phyloP scores from a whole-genome alignment of 805 yeast species.

The Candida morakotiae region DNA sequence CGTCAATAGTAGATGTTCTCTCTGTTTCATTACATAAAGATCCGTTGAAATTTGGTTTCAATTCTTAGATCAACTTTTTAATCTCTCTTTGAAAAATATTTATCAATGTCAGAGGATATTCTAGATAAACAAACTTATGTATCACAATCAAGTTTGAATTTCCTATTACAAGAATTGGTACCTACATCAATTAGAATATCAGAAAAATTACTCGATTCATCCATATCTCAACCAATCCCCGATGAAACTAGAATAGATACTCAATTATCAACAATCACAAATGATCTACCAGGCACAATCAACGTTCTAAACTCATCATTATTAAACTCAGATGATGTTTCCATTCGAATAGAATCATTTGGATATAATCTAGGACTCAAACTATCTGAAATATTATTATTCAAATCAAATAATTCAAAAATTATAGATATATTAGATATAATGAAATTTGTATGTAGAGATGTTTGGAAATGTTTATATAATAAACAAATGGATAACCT shows the following conservation, averaged over 20 bases:
- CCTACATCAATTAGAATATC: slow-evolving; percentile 69
- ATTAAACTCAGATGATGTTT: slow-evolving; percentile 45
- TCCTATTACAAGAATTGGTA: slow-evolving; percentile 70
- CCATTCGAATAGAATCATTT: slow-evolving; percentile 58
- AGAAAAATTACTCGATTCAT: slow-evolving; percentile 28
- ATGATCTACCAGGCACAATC: slow-evolving; percentile 41
- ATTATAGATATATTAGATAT: slow-evolving; percentile 68
- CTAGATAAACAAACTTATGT: slow-evolving; percentile 36
- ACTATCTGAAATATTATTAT: slow-evolving; percentile 46
- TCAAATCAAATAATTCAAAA: slow-evolving; percentile 28
- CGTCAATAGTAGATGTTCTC: no score
- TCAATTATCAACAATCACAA: slow-evolving; percentile 23
- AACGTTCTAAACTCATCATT: slow-evolving; percentile 32
- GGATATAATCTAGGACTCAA: slow-evolving; percentile 70
- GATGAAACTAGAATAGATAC: slow-evolving; percentile 22
- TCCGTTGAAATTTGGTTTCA: no score
- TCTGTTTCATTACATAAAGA: no score
- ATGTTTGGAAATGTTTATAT: slow-evolving; percentile 79
- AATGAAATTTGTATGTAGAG: slow-evolving; percentile 90
- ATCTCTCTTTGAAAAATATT: not conserved
- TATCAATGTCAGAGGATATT: slow-evolving; percentile 13
- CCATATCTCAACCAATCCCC: slow-evolving; percentile 13
- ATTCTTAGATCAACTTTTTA: no score
- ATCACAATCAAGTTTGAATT: slow-evolving; percentile 54
- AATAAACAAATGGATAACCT: slow-evolving; percentile 88